Percentiles rank a stretch among this genome's conserved stretches.
These are phyloP conservation scores for Zarea fungicola DNA, from an alignment of 2,329 filamentous ascomycete species.

Conservation along the genomic window DNA sequence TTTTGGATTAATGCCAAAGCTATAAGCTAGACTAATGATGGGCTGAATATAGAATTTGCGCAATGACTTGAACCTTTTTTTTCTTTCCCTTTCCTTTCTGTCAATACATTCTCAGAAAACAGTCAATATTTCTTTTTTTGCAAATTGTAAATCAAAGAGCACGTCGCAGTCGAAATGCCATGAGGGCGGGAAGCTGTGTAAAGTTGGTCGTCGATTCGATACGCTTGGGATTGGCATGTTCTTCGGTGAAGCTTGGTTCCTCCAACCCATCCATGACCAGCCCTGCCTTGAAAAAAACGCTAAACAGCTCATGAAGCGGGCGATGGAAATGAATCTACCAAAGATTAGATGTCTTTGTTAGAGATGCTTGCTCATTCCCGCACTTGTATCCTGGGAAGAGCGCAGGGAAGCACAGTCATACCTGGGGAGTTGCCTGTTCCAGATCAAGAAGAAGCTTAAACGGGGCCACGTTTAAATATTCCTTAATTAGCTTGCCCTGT, in stretches of 20 bases:
- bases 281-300: slow-evolving; percentile 35
- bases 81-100: too few species aligned
- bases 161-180: slow-evolving; percentile 16
- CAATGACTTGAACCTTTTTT: too few species aligned
- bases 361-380: slow-evolving; percentile 3
- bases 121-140: background rate
- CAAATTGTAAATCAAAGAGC: background rate
- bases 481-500: slow-evolving; percentile 32
- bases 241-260: slow-evolving; percentile 39
- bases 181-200: slow-evolving; percentile 30
- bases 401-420: slow-evolving; percentile 16
- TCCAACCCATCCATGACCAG: slow-evolving; percentile 42
- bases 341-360: too few species aligned
- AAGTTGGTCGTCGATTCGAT: slow-evolving; percentile 34
- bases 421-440: slow-evolving; percentile 31
- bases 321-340: slow-evolving; percentile 38
- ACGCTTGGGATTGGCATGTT: slow-evolving; percentile 23
- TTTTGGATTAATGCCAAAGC: background rate
- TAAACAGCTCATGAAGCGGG: slow-evolving; percentile 39
- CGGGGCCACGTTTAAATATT: slow-evolving; percentile 39
- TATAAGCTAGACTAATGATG: background rate
- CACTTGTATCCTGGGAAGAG: too few species aligned
- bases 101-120: too few species aligned
- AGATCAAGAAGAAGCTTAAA: slow-evolving; percentile 31
- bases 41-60: background rate